A percentile compares a stretch with the other conserved stretches of the same genome.
Evolutionary conservation across 768 basidiomycete genomes (phyloP).

Genomic region (Naematelia aurantialba): DNA sequence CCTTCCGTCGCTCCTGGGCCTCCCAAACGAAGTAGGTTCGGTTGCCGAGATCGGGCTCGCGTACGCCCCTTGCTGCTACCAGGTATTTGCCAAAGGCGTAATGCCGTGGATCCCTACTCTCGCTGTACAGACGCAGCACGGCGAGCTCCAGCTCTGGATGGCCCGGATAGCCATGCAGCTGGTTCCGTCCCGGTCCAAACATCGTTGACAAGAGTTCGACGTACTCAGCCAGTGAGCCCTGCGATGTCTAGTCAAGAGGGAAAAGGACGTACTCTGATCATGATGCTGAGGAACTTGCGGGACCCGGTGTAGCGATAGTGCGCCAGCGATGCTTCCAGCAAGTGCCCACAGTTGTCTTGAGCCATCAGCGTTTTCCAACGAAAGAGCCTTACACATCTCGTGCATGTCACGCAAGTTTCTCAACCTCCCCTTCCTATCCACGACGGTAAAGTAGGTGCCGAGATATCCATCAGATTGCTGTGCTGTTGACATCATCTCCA

Average conservation of each 20-base stretch:
- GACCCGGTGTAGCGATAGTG: constrained; percentile 23
- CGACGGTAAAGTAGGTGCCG: constrained; percentile 29
- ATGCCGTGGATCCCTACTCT: constrained; percentile 21
- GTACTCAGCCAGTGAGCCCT: constrained; percentile 7
- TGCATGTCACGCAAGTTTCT: constrained; percentile 31
- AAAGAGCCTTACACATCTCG: constrained; percentile 27
- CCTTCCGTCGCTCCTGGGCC: constrained; percentile 9
- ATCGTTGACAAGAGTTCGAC: constrained; percentile 23
- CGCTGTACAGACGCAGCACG: constrained; percentile 25
- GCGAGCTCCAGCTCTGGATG: constrained; percentile 39
- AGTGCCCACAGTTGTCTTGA: constrained; percentile 28
- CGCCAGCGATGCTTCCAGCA: constrained; percentile 25
- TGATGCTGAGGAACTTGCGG: constrained; percentile 23
- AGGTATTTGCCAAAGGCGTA: constrained; percentile 24
- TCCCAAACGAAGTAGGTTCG: constrained; percentile 26
- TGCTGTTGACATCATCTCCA: constrained; percentile 29
- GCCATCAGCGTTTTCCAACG: not conserved
- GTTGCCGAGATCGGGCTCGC: constrained; percentile 16
- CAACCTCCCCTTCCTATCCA: constrained; percentile 23
- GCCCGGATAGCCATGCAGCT: constrained; percentile 35
- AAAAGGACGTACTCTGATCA: constrained; percentile 23
- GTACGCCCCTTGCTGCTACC: constrained; percentile 18
- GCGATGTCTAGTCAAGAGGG: not conserved
- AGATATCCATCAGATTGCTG: constrained; percentile 31
- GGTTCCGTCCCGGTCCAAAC: constrained; percentile 20